phyloP scores from a whole-genome alignment of 208 protist species.

The Leishmania amazonensis region DNA sequence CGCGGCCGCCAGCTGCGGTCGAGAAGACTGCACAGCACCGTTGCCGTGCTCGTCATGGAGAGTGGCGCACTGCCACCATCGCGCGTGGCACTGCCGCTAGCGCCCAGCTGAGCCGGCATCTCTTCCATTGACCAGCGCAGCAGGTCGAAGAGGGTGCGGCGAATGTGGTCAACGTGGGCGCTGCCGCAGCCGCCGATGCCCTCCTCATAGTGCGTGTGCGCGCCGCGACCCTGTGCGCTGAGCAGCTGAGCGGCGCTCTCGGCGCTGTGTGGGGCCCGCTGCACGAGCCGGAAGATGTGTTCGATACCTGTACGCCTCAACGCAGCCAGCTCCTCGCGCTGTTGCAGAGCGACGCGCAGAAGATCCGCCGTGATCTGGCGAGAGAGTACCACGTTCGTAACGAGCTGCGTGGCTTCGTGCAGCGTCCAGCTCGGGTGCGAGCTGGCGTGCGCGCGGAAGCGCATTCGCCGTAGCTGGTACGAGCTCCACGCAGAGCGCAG shows the following conservation, averaged over 20 bases:
- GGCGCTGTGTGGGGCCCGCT: constrained; percentile 33
- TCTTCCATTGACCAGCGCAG: constrained; percentile 22
- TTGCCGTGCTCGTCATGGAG: constrained; percentile 20
- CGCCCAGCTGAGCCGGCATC: neutral
- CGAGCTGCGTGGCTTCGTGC: constrained; percentile 29
- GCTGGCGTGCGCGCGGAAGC: constrained; percentile 23
- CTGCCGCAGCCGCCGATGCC: constrained; percentile 23
- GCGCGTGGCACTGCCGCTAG: neutral
- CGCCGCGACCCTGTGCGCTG: constrained; percentile 27
- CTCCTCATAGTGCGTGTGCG: constrained; percentile 35
- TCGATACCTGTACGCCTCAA: constrained; percentile 42
- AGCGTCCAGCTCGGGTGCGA: constrained; percentile 32
- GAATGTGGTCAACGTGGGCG: constrained; percentile 14
- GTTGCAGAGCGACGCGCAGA: constrained; percentile 30
- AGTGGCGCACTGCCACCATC: neutral
- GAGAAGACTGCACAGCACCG: constrained; percentile 63
- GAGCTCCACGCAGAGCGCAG: neutral
- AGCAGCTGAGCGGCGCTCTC: constrained; percentile 42
- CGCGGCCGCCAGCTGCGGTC: constrained; percentile 61
- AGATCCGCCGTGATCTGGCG: constrained; percentile 12
- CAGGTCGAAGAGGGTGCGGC: constrained; percentile 20
- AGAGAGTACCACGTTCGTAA: constrained; percentile 30
- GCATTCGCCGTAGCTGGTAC: constrained; percentile 25
- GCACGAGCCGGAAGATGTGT: constrained; percentile 27
- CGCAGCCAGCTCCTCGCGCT: constrained; percentile 39